Base-by-base conservation (phyloP, 495 filamentous ascomycete species). In the Wilcoxina mikolae region DNA sequence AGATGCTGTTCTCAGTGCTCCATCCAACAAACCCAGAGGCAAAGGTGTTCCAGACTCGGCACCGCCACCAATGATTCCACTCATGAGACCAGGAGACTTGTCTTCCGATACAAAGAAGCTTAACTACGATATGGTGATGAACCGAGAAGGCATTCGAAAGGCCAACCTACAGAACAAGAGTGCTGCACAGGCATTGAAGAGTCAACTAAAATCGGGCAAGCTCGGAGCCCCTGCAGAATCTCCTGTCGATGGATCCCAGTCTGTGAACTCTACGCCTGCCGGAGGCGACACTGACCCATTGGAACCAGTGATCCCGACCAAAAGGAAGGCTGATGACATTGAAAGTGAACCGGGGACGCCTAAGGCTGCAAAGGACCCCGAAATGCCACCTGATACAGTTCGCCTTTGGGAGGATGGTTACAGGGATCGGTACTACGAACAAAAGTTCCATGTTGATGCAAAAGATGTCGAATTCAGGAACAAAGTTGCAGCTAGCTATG, bases 391-490 rank as follows among this genome's bases (percentile, higher is more conserved):
- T 47, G 91, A 99, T 60, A 85, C 78, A 12, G 87, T 99, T 49
- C 78, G 83, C 47, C 73, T 99, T 12, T 99, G 91, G 93, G 93
- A 96, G 63, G 77, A 84, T 53, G 91, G 91, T 28, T 99, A 96
- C 70, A 82, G 82, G 28, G 90, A 95, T 65, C 75, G 91, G 33
- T 99, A 99, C 68, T 99, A 99, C 67, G 82, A 94, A 67, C 85
- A 94, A 67, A 99, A 99, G 66, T 99, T 99, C 69, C 69, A 81
- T n/a, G 85, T 88, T 35, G 81, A 84, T 51, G 78, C 84, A 1
- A 75, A 83, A 31, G 83, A 99, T 67, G 70, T 82, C 47, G 86
- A 79, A 47, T 96, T 96, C 69, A 80, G 91, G 53, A 82, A 87
- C 68, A 82, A 91, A 67, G 93, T 99, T 60, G 91, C 81, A n/a